These are phyloP conservation scores for Xylariaceae sp. DNA, from an alignment of 2,329 filamentous ascomycete genomes.

Conservation along the genomic window DNA sequence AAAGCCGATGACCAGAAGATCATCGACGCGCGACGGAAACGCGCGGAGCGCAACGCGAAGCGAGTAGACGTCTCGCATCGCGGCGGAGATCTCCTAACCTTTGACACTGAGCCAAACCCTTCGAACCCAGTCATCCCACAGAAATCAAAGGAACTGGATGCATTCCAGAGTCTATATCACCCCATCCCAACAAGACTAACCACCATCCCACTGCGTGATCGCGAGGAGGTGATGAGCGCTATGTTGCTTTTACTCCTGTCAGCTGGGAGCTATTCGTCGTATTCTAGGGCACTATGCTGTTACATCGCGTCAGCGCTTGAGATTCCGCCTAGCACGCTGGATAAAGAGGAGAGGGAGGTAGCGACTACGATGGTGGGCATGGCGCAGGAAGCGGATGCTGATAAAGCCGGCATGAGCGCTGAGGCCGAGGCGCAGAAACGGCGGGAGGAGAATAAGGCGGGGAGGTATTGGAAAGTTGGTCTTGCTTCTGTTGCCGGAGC, in stretches of 20 bases:
- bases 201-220: slow-evolving; percentile 56
- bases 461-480: slow-evolving; percentile 85
- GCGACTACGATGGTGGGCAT: slow-evolving; percentile 72
- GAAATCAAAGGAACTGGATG: slow-evolving; percentile 30
- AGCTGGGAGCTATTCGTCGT: slow-evolving; percentile 70
- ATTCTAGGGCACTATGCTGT: slow-evolving; percentile 67
- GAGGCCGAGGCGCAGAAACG: slow-evolving; percentile 74
- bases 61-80: slow-evolving; percentile 35
- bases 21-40: slow-evolving; percentile 44
- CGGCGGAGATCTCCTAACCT: slow-evolving; percentile 41
- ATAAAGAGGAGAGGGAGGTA: slow-evolving; percentile 70
- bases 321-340: slow-evolving; percentile 60
- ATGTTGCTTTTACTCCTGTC: slow-evolving; percentile 69
- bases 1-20: slow-evolving; percentile 48
- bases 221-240: slow-evolving; percentile 65
- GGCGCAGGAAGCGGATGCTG: slow-evolving; percentile 48
- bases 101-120: slow-evolving; percentile 30
- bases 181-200: slow-evolving; percentile 54
- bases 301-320: slow-evolving; percentile 66
- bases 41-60: slow-evolving; percentile 41
- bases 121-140: not conserved
- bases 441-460: slow-evolving; percentile 65
- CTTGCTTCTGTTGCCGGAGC: slow-evolving; percentile 86
- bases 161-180: slow-evolving; percentile 51
- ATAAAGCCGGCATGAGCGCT: slow-evolving; percentile 61